These are phyloP conservation scores for Cucumis cinereus DNA, from an alignment of 306 rosid genomes.

Conservation along the genomic window DNA sequence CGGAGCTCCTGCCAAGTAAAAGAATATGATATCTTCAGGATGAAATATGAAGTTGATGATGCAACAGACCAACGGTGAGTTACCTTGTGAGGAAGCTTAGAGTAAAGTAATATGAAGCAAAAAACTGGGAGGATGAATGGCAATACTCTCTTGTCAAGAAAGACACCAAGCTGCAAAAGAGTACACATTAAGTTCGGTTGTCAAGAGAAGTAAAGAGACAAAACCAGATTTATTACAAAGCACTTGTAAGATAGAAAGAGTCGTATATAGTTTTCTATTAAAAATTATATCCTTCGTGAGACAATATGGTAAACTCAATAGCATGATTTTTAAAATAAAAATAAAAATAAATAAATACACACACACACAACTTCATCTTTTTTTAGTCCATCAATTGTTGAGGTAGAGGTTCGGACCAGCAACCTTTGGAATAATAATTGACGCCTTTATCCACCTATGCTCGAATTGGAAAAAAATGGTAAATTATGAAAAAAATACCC, in stretches of 20 bases:
- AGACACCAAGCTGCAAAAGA: constrained; percentile 65
- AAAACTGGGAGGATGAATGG: constrained; percentile 49
- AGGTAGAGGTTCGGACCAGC: neutral
- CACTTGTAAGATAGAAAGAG: neutral
- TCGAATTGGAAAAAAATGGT: neutral
- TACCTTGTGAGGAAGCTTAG: constrained; percentile 98
- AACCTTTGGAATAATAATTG: no score
- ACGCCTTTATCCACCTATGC: neutral
- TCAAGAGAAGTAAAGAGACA: neutral
- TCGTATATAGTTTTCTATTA: neutral
- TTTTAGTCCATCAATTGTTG: neutral
- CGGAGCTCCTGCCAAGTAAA: constrained; percentile 80
- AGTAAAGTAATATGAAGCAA: constrained; percentile 69
- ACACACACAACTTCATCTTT: no score
- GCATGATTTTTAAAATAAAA: no score
- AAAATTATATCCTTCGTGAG: neutral
- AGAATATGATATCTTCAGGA: neutral
- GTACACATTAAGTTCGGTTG: constrained; percentile 18
- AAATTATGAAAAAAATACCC: no score
- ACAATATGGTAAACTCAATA: neutral
- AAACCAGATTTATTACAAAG: neutral
- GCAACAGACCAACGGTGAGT: neutral
- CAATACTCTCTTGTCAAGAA: constrained; percentile 65
- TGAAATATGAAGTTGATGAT: neutral
- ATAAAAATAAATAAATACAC: no score